Base-by-base conservation (phyloP, 2,329 filamentous ascomycete species). In the Clonostachys rhizophaga region DNA sequence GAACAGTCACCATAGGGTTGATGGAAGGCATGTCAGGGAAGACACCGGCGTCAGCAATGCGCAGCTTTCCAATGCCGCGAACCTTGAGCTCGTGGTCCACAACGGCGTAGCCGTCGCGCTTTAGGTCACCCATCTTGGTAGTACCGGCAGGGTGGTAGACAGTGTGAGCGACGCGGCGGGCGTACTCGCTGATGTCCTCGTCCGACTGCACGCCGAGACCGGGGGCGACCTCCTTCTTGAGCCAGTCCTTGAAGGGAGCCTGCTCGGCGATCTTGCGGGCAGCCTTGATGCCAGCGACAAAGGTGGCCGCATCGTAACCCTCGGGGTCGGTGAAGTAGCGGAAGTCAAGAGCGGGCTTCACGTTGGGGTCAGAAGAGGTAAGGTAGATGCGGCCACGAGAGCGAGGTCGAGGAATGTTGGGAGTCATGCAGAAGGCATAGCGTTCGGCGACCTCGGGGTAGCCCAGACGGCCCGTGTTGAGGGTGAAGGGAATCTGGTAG, bases 401-500 rank as follows among this genome's bases (percentile, higher is more conserved):
- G 46, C 87, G 84, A 30, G 89, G 86, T 20, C 89, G 87, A 34
- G 88, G 89, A 58, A 95, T 94, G 72, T 95, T 94, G 59, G 89
- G 89, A 14, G 89, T 94, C 86, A 94, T 94, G 79, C 89, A 94
- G 75, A 95, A 95, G 45, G 89, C 89, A 58, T 91, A 86, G 50
- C 85, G 87, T 54, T 91, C 82, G 51, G 79, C 57, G 51, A 77
- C 61, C 49, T 67, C 63, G 40, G 74, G 75, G 61, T 84, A 95
- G 55, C 90, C 90, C 11, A 96, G 78, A 39, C 88, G 84, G 47
- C 78, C 72, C 2, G 90, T 96, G 77, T 95, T 95, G 56, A 91
- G 81, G 52, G 85, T 88, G 70, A 95, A 95, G 46, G 90, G 90
- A 55, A 95, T 95, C 70, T 95, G 91, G 74, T 95, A 95, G 79